Base-by-base conservation (phyloP, 1,284 basidiomycete species). In the Moesziomyces sp. region DNA sequence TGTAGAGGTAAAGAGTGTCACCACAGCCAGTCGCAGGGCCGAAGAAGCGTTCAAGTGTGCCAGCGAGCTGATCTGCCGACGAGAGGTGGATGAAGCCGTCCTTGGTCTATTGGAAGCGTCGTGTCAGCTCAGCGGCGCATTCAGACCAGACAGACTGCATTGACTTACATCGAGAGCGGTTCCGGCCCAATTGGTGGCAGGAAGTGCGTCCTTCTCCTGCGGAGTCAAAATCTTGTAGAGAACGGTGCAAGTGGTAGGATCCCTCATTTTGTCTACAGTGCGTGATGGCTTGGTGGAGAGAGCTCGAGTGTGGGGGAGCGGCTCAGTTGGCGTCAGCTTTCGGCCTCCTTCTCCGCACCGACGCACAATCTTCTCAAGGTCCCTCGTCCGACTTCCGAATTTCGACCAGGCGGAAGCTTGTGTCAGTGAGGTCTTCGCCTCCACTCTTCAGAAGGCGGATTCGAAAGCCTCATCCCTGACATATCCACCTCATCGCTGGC, bases 181-280 rank as follows among this genome's bases (percentile, higher is more conserved):
- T 13, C 79, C 79, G n/a, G 64, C 47, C 77, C 77, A 79, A 19
- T 56, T 51, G 28, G 58, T 64, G 16, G 26, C 26, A 2, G 77
- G 73, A 46, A 80, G 54, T 1, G 61, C 46, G 5, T 56, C 52
- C 49, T 66, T 67, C 56, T 80, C 76, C 46, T 59, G 48, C 8
- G 73, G 67, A 43, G 79, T 80, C 40, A 80, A 64, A 53, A 80
- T 79, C 70, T 80, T 80, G 75, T 80, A 80, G 6, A 80, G 68
- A n/a, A 68, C 53, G 3, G 79, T 76, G 59, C 64, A 69, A 8
- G 65, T 63, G 21, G 55, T 70, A 18, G 76, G 76, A 44, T 78
- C 69, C 24, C 73, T 62, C 71, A 74, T 74, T 19, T n/a, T 48
- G 46, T 10, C 30, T 34, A 1, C 10, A 34, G 11, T 13, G 30